Conservation (phyloP, 1,284 basidiomycete species). For the Cronartium quercuum region DNA sequence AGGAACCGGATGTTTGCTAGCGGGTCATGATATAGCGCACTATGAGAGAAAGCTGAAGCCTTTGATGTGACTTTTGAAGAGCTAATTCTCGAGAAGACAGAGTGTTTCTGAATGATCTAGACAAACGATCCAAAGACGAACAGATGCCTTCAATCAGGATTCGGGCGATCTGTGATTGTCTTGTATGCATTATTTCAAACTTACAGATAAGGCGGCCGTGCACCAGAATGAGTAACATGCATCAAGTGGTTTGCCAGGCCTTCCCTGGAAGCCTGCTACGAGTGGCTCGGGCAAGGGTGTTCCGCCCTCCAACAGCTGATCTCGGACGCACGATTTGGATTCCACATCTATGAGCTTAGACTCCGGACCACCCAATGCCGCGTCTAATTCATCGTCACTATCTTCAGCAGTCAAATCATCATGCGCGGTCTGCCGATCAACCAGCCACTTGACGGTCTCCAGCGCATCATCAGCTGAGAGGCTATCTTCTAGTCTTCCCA, state of each 20-base stretch:
- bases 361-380: background rate
- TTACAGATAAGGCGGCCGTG: constrained; percentile 66
- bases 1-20: constrained; percentile 29
- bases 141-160: background rate
- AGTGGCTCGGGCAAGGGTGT: background rate
- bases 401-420: background rate
- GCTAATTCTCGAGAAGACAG: background rate
- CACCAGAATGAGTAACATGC: constrained; percentile 96
- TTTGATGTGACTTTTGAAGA: background rate
- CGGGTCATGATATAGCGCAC: constrained; percentile 1
- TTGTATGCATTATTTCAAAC: constrained; percentile 39
- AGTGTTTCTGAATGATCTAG: background rate
- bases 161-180: background rate
- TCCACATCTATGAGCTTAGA: background rate
- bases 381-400: background rate
- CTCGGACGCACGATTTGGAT: background rate
- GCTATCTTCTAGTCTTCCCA: constrained; percentile 40
- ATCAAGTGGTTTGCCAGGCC: constrained; percentile 76
- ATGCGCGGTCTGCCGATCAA: constrained; percentile 43
- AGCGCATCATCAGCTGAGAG: constrained; percentile 54
- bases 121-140: background rate
- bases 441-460: constrained; percentile 67
- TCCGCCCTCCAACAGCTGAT: background rate
- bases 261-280: constrained; percentile 66
- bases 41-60: background rate